These are phyloP conservation scores for Rhododendron ovatum DNA, from an alignment of 148 eudicot genomes.

Conservation along the genomic window DNA sequence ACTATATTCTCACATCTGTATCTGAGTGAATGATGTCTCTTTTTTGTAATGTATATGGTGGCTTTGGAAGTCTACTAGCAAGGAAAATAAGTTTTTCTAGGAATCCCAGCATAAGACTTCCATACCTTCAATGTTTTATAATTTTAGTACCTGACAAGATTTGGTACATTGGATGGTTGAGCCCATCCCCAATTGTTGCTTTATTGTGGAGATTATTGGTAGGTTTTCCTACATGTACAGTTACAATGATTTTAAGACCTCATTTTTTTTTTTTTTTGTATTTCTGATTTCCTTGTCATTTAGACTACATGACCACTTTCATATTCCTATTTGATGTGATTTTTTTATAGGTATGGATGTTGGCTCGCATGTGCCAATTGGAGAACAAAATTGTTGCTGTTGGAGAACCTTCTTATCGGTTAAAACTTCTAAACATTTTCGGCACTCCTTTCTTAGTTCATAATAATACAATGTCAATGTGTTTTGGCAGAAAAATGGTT, in stretches of 20 bases:
- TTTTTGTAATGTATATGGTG: not conserved
- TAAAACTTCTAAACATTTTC: conserved; percentile 11
- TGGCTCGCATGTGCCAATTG: conserved; percentile 79
- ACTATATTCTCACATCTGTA: not conserved
- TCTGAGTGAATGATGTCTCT: not conserved
- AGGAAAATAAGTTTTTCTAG: not conserved
- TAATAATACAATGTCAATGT: not conserved
- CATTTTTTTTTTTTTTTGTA: not conserved
- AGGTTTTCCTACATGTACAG: not conserved
- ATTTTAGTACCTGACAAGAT: not conserved
- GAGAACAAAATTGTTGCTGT: conserved; percentile 22
- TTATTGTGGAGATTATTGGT: not conserved
- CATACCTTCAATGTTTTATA: not conserved
- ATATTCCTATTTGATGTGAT: not conserved
- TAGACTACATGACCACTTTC: not conserved
- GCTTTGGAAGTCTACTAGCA: not conserved
- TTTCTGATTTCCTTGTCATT: not conserved
- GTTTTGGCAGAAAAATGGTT: not conserved
- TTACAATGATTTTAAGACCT: not conserved
- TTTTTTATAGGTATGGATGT: conserved; percentile 73
- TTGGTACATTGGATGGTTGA: not conserved
- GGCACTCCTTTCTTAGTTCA: not conserved
- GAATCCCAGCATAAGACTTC: not conserved
- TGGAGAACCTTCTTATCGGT: conserved; percentile 66
- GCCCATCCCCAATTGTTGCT: not conserved